A percentile compares a stretch with the other conserved stretches of the same genome.
Conservation (phyloP, 2,329 filamentous ascomycete genomes). For the Orbilia quercus region DNA sequence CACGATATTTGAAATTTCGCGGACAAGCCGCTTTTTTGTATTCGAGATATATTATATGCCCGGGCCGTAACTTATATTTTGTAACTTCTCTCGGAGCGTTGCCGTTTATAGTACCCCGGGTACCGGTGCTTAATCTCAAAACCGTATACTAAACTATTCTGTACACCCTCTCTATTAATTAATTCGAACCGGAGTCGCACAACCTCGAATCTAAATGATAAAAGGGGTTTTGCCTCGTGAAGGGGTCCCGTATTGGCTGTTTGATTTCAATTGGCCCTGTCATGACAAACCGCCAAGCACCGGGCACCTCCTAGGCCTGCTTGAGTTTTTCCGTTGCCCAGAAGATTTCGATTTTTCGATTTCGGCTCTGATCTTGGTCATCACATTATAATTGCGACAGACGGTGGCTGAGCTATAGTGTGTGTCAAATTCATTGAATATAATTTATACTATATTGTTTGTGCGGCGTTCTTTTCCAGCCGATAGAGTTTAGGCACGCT, state of each 20-base stretch:
- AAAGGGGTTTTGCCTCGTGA: too few relatives aligned
- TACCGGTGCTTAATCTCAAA: background rate
- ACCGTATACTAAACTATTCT: background rate
- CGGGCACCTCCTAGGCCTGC: constrained; percentile 6
- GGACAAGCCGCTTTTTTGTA: background rate
- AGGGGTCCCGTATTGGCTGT: too few relatives aligned
- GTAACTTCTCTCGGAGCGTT: too few relatives aligned
- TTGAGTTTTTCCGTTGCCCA: constrained; percentile 5
- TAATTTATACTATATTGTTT: background rate
- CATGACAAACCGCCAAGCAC: background rate
- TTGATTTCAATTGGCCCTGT: too few relatives aligned
- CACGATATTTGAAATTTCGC: background rate
- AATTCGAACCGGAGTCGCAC: background rate
- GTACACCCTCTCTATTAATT: too few relatives aligned
- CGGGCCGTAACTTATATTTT: too few relatives aligned
- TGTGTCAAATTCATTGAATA: background rate
- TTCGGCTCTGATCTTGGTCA: background rate
- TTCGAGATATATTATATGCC: too few relatives aligned
- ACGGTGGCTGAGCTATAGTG: background rate
- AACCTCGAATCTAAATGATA: too few relatives aligned
- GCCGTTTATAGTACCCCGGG: background rate
- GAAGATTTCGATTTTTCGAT: background rate
- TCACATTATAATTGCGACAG: background rate
- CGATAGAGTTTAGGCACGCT: constrained; percentile 14
- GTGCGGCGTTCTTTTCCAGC: background rate